Evolutionary conservation across 1,139 yeast species (phyloP).

Genomic region (Hemisphaericaspora subhashii): DNA sequence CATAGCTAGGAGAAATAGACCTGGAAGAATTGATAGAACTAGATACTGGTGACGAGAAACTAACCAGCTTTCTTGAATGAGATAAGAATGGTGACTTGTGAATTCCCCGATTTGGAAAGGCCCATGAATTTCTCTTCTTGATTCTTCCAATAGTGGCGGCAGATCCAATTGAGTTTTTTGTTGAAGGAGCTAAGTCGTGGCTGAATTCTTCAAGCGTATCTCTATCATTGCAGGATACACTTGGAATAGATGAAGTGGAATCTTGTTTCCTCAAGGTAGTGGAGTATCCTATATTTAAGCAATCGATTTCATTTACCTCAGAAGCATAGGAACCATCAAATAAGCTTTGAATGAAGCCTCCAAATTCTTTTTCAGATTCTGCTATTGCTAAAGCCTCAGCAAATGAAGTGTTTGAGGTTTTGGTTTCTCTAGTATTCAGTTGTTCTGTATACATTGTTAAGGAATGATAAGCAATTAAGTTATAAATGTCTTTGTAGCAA

Average conservation of each 20-base stretch:
- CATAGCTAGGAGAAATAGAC: neutral
- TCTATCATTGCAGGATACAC: neutral
- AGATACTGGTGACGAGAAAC: neutral
- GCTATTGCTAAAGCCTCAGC: too few relatives aligned
- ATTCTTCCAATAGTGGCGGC: neutral
- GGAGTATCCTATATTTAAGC: too few relatives aligned
- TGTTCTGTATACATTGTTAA: too few relatives aligned
- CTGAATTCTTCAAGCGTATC: neutral
- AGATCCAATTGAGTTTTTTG: neutral
- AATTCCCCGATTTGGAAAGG: neutral
- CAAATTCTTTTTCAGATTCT: too few relatives aligned
- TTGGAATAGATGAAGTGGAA: neutral
- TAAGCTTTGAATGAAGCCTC: too few relatives aligned
- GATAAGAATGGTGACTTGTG: neutral
- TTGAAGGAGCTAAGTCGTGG: neutral
- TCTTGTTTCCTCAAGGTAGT: neutral
- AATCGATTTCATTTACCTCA: too few relatives aligned
- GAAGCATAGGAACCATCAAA: too few relatives aligned
- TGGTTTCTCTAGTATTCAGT: too few relatives aligned
- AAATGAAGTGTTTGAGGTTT: too few relatives aligned
- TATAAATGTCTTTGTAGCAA: too few relatives aligned
- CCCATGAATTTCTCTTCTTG: constrained; percentile 1
- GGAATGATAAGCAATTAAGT: too few relatives aligned
- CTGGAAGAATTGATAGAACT: neutral
- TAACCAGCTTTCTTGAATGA: neutral